Evolutionary conservation across 208 protist genomes (phyloP).

Genomic region (Baffinella frigidus): DNA sequence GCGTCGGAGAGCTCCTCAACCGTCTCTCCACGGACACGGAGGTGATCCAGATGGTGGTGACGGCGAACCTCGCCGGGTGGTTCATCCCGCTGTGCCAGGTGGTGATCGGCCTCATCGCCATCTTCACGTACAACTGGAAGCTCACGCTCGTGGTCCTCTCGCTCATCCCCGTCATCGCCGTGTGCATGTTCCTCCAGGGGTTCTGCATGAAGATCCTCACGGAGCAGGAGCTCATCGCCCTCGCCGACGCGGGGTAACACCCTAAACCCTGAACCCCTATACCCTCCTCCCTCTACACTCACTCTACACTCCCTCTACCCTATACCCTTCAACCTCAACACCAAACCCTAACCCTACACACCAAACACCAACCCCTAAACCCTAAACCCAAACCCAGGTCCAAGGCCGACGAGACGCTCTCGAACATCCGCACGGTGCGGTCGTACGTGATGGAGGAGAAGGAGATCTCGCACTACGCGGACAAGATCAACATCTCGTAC

Average conservation of each 20-base stretch:
- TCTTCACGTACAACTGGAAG: constrained; percentile 67
- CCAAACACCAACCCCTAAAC: too few relatives aligned
- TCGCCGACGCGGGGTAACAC: constrained; percentile 53
- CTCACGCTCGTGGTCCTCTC: constrained; percentile 61
- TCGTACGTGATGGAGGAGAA: constrained; percentile 66
- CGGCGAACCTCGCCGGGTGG: constrained; percentile 59
- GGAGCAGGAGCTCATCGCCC: constrained; percentile 62
- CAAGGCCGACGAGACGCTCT: constrained; percentile 61
- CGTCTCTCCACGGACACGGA: constrained; percentile 65
- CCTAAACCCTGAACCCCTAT: too few relatives aligned
- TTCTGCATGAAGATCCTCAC: constrained; percentile 66
- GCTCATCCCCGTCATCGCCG: constrained; percentile 61
- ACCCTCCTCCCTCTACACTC: too few relatives aligned
- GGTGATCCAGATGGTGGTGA: constrained; percentile 66
- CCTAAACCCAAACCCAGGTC: too few relatives aligned
- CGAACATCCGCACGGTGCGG: constrained; percentile 63
- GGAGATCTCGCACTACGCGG: constrained; percentile 62
- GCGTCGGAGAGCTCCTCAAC: constrained; percentile 62
- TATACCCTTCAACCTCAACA: too few relatives aligned
- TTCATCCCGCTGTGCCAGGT: constrained; percentile 66
- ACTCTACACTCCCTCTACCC: too few relatives aligned
- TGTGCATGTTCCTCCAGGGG: constrained; percentile 65
- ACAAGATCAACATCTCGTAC: constrained; percentile 66
- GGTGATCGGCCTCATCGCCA: constrained; percentile 61
- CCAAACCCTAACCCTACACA: too few relatives aligned